Base-by-base conservation (phyloP, 108 stramenopile genomes). In the Pelagomonas calceolata region DNA sequence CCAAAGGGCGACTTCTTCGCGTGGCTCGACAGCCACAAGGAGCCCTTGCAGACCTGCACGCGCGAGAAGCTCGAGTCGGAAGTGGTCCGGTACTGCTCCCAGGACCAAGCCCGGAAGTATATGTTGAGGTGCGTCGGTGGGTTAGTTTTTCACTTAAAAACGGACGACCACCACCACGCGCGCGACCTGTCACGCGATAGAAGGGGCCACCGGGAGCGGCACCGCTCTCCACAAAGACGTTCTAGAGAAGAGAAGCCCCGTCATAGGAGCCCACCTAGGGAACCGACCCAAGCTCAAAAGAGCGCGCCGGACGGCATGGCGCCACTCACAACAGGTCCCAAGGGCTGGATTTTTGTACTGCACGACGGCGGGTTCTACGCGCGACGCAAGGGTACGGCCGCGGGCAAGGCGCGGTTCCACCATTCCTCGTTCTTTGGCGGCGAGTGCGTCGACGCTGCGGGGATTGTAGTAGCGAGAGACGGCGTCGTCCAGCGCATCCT, bases 351-450 rank as follows among this genome's bases (percentile, higher is more conserved):
- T 1, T 80, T 80, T 63, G 79, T 80, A 14, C 67, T 78, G 16
- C 65, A 75, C 32, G 74, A 80, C 43, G 34, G 72, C 39, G 36
- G 33, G 26, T 35, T 80, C 37, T 80, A 75, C 67, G 79, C 77
- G 0, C 69, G 60, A 9, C 68, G 71, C 36, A 80, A 80, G 65
- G 71, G 66, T 35, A 80, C 79, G 16, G 36, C 70, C 51, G 29
- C n/a, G 29, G 35, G 32, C 14, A 30, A 18, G 21, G 16, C 18
- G 70, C 75, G 80, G 43, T 81, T 81, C 32, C 80, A 81, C 76
- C 80, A 81, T 46, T 79, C 79, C 0, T 77, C 76, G 30, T 81
- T 81, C 67, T 81, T 79, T 36, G 78, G 71, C 32, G 80, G 80
- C 21, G 80, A 70, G 15, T 73, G 68, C 71, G 80, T 81, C 37